These are phyloP conservation scores for Leishmania mexicana DNA, from an alignment of 208 protist genomes.

Conservation along the genomic window DNA sequence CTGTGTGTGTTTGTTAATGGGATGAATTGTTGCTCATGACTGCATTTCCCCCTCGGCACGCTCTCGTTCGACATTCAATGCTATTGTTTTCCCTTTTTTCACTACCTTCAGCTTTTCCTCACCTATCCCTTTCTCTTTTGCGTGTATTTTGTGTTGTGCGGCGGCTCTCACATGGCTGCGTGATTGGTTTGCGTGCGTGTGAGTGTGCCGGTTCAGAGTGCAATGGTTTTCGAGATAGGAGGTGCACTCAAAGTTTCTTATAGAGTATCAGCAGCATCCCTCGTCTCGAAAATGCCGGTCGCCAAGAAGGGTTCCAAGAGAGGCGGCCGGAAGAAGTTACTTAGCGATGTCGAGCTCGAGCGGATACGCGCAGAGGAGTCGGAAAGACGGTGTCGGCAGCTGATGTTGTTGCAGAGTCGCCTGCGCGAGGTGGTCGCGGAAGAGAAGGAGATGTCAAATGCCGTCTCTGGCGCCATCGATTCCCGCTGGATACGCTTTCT, in stretches of 20 bases:
- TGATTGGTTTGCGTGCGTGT: background rate
- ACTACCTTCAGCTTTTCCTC: background rate
- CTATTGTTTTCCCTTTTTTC: background rate
- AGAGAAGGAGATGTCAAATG: conserved; percentile 70
- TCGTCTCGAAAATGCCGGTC: conserved; percentile 20
- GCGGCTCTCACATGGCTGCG: background rate
- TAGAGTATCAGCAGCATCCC: background rate
- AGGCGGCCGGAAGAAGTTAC: conserved; percentile 46
- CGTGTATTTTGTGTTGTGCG: background rate
- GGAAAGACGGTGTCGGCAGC: conserved; percentile 68
- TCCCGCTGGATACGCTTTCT: conserved; percentile 91
- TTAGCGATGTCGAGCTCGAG: conserved; percentile 50
- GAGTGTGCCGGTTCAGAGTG: background rate
- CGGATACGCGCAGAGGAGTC: conserved; percentile 74
- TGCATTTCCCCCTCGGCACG: background rate
- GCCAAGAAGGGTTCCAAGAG: conserved; percentile 31
- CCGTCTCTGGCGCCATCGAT: conserved; percentile 64
- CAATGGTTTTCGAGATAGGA: background rate
- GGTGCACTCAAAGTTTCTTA: background rate
- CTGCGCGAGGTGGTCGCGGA: conserved; percentile 81
- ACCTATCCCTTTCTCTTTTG: background rate
- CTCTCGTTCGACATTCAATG: background rate
- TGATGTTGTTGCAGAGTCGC: conserved; percentile 69
- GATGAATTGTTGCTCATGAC: background rate
- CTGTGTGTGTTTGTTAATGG: background rate